Conservation (phyloP, 2,329 filamentous ascomycete genomes). For the Aspergillus alliaceus region DNA sequence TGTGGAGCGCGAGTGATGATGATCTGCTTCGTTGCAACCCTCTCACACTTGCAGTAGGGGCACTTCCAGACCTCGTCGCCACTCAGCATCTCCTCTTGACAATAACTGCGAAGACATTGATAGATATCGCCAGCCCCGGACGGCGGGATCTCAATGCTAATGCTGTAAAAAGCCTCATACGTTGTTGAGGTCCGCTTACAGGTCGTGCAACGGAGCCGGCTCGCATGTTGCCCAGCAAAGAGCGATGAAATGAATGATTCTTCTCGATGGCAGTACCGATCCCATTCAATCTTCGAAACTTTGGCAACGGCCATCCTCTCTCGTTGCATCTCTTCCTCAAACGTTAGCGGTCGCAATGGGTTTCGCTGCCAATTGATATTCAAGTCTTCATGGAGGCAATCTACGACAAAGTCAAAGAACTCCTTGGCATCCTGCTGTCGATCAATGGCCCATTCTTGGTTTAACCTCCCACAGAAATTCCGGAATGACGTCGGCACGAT, state of each 20-base stretch:
- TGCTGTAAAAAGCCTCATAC: conserved; percentile 69
- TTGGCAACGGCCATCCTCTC: conserved; percentile 62
- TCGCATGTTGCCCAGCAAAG: conserved; percentile 72
- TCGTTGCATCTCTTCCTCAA: conserved; percentile 60
- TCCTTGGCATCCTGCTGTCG: conserved; percentile 90
- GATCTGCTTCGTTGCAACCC: conserved; percentile 68
- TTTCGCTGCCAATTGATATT: conserved; percentile 65
- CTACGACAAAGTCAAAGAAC: conserved; percentile 79
- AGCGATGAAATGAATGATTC: conserved; percentile 75
- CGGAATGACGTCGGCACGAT: conserved; percentile 62
- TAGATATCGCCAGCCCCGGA: conserved; percentile 61
- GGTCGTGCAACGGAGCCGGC: conserved; percentile 59
- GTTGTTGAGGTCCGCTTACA: conserved; percentile 65
- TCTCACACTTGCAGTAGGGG: conserved; percentile 68
- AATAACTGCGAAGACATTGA: conserved; percentile 70
- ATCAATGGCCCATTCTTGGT: conserved; percentile 68
- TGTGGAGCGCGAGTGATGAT: conserved; percentile 77
- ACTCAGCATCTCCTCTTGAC: conserved; percentile 64
- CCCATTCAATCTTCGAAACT: conserved; percentile 75
- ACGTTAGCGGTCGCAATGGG: conserved; percentile 59
- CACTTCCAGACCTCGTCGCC: conserved; percentile 72
- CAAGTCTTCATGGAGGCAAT: conserved; percentile 82
- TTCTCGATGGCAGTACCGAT: conserved; percentile 66
- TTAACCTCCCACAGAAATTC: conserved; percentile 64
- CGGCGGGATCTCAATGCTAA: conserved; percentile 69